phyloP scores from a whole-genome alignment of 768 basidiomycete genomes.

The Boletus vermiculosoides region DNA sequence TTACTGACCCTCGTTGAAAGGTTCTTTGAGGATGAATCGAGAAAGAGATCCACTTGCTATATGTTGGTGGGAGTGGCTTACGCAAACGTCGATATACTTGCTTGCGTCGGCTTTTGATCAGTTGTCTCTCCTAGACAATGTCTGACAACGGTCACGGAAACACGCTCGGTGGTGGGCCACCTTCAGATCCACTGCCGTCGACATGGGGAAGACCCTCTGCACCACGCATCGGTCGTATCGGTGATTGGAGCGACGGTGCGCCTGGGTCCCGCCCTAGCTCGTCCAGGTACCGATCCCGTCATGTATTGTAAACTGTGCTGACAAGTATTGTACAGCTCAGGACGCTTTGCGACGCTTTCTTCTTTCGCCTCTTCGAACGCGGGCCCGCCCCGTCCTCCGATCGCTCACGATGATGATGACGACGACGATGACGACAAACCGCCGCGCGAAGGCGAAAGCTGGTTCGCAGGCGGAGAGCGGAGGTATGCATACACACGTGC shows the following conservation, averaged over 20 bases:
- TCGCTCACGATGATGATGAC: conserved; percentile 17
- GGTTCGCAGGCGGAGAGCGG: conserved; percentile 94
- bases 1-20: too few relatives aligned
- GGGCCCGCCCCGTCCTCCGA: conserved; percentile 15
- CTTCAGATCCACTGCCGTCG: conserved; percentile 47
- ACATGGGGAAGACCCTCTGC: conserved; percentile 42
- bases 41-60: not conserved
- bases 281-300: too few relatives aligned
- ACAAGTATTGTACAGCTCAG: conserved; percentile 17
- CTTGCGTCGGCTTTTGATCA: not conserved
- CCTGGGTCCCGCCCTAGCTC: too few relatives aligned
- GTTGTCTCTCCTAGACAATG: conserved; percentile 33
- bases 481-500: conserved; percentile 49
- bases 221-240: conserved; percentile 37
- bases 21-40: not conserved
- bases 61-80: not conserved
- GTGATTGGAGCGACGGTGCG: too few relatives aligned
- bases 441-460: conserved; percentile 51
- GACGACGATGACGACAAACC: conserved; percentile 53
- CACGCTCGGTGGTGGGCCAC: conserved; percentile 46
- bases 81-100: not conserved
- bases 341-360: conserved; percentile 38
- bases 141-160: conserved; percentile 42
- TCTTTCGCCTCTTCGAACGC: conserved; percentile 28
- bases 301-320: not conserved